A percentile compares a stretch with the other conserved stretches of the same genome.
Evolutionary conservation across 495 filamentous ascomycete genomes (phyloP).

Genomic region (Aspergillus campestris): DNA sequence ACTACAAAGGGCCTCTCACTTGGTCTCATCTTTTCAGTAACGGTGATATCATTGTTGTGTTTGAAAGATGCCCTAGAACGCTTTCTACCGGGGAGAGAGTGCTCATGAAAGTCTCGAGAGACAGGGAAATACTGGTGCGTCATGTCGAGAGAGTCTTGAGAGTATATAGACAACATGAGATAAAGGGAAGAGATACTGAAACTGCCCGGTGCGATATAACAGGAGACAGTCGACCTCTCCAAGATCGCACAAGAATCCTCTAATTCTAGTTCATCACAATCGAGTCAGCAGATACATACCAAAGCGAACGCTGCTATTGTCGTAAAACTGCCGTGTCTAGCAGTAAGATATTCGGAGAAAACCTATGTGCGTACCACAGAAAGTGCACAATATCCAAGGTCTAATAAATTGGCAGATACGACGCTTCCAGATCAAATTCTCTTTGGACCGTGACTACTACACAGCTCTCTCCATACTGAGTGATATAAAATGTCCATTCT

Average conservation of each 20-base stretch:
- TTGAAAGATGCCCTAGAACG: constrained; percentile 15
- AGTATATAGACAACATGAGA: not conserved
- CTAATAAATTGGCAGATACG: constrained; percentile 17
- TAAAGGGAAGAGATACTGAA: not conserved
- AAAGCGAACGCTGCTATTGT: constrained; percentile 30
- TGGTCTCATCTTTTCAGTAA: constrained; percentile 34
- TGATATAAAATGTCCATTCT: constrained; percentile 32
- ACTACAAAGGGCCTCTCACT: constrained; percentile 23
- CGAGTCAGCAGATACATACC: constrained; percentile 1
- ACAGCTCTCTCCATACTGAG: constrained; percentile 28
- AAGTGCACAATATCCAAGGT: not conserved
- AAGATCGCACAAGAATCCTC: constrained; percentile 15
- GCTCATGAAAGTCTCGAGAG: constrained; percentile 20
- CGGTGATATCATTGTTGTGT: constrained; percentile 21
- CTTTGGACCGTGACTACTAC: constrained; percentile 28
- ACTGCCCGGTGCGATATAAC: not conserved
- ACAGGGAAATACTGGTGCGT: constrained; percentile 23
- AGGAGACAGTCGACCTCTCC: constrained; percentile 33
- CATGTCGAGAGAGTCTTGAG: not conserved
- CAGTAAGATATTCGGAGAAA: constrained; percentile 30
- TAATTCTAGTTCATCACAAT: constrained; percentile 1
- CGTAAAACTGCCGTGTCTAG: constrained; percentile 36
- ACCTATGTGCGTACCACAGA: constrained; percentile 8
- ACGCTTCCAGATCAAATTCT: constrained; percentile 39
- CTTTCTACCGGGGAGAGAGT: constrained; percentile 1